Conservation (phyloP, 768 basidiomycete genomes). For the Tephrocybe sp. region DNA sequence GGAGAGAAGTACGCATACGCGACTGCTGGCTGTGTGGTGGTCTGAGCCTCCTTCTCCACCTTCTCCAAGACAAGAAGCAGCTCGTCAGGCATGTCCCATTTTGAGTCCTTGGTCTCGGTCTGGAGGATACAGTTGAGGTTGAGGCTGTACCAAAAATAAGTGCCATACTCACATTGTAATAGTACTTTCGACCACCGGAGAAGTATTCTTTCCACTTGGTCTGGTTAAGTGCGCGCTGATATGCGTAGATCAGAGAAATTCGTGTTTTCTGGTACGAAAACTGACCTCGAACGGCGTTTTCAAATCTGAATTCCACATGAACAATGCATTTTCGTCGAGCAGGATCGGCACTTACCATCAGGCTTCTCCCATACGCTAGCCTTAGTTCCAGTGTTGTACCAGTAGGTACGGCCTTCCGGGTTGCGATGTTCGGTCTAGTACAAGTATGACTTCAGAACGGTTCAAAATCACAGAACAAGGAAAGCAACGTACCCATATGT, state of each 20-base stretch:
- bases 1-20: slow-evolving; percentile 23
- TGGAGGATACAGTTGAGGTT: slow-evolving; percentile 29
- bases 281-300: slow-evolving; percentile 90
- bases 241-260: slow-evolving; percentile 12
- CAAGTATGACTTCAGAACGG: background rate
- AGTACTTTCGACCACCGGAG: slow-evolving; percentile 88
- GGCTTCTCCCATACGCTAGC: slow-evolving; percentile 99
- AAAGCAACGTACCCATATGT: slow-evolving; percentile 33
- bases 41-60: slow-evolving; percentile 72
- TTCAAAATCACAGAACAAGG: background rate
- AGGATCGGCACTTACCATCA: slow-evolving; percentile 59
- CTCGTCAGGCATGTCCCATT: slow-evolving; percentile 98
- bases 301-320: slow-evolving; percentile 50
- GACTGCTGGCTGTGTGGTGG: slow-evolving; percentile 34
- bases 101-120: slow-evolving; percentile 88
- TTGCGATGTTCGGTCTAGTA: slow-evolving; percentile 89
- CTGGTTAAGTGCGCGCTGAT: slow-evolving; percentile 79
- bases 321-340: background rate
- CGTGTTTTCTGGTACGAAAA: slow-evolving; percentile 10
- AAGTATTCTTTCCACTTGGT: slow-evolving; percentile 98
- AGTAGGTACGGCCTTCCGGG: slow-evolving; percentile 96
- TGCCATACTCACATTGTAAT: slow-evolving; percentile 66
- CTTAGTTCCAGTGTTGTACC: slow-evolving; percentile 88
- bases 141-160: background rate
- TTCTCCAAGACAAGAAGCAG: slow-evolving; percentile 81